Evolutionary conservation across 768 basidiomycete genomes (phyloP).

Genomic region (Astraeus odoratus): DNA sequence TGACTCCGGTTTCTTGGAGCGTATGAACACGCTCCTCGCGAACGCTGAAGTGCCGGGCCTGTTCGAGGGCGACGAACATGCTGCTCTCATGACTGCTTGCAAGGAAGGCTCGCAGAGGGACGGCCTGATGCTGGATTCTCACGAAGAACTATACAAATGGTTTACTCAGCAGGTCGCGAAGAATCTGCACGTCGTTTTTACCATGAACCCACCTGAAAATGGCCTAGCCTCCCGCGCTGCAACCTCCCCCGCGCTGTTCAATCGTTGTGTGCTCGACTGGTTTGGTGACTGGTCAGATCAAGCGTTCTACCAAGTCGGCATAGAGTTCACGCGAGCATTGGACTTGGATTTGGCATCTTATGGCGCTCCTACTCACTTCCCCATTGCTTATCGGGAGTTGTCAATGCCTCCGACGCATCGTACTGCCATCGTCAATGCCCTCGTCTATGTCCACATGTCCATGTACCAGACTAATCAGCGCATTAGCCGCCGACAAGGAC

Average conservation of each 20-base stretch:
- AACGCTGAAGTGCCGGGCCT: slow-evolving; percentile 99
- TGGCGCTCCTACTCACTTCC: slow-evolving; percentile 75
- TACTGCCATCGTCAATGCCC: slow-evolving; percentile 84
- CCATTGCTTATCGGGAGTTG: slow-evolving; percentile 79
- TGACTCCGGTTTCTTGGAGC: slow-evolving; percentile 96
- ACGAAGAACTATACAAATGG: slow-evolving; percentile 97
- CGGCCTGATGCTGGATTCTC: slow-evolving; percentile 96
- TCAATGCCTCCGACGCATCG: slow-evolving; percentile 86
- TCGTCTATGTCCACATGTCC: slow-evolving; percentile 88
- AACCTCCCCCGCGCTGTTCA: slow-evolving; percentile 96
- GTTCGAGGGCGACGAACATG: slow-evolving; percentile 99
- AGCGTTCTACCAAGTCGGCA: slow-evolving; percentile 95
- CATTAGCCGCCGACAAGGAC: slow-evolving; percentile 87
- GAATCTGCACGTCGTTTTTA: slow-evolving; percentile 98
- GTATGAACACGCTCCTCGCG: slow-evolving; percentile 99
- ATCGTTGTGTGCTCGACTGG: slow-evolving; percentile 99
- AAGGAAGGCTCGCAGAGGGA: slow-evolving; percentile 99
- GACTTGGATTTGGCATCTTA: slow-evolving; percentile 88
- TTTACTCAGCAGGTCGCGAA: slow-evolving; percentile 98
- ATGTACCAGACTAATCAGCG: slow-evolving; percentile 85
- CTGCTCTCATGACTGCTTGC: slow-evolving; percentile 97
- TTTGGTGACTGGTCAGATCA: slow-evolving; percentile 99
- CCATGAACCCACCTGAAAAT: slow-evolving; percentile 97
- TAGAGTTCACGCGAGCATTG: slow-evolving; percentile 91
- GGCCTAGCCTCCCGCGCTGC: slow-evolving; percentile 94